Conservation (phyloP, 1,139 yeast species). For the Debaryomycetaceae sp. region DNA sequence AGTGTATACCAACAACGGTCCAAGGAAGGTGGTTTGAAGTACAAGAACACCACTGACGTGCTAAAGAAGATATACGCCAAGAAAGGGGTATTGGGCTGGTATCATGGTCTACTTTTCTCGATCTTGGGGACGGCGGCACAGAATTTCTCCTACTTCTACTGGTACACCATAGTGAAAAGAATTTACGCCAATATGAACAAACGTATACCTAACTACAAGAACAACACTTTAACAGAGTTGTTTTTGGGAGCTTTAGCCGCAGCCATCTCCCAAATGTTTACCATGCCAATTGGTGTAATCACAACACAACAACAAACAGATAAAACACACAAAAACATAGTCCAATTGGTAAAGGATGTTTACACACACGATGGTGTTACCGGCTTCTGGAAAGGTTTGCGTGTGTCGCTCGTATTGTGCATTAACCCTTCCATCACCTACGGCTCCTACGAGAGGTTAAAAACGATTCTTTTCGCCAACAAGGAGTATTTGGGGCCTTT, state of each 20-base stretch:
- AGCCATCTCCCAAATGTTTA: slow-evolving; percentile 76
- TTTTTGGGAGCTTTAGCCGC: slow-evolving; percentile 84
- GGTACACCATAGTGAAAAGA: slow-evolving; percentile 75
- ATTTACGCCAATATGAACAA: slow-evolving; percentile 47
- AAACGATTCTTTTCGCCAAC: slow-evolving; percentile 46
- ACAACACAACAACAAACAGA: slow-evolving; percentile 83
- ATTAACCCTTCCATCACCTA: slow-evolving; percentile 86
- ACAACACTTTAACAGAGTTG: slow-evolving; percentile 67
- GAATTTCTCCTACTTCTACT: slow-evolving; percentile 80
- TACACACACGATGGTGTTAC: slow-evolving; percentile 63
- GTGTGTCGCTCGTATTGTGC: slow-evolving; percentile 76
- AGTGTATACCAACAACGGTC: slow-evolving; percentile 21
- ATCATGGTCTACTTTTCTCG: slow-evolving; percentile 70
- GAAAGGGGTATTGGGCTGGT: slow-evolving; percentile 70
- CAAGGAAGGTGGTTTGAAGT: slow-evolving; percentile 29
- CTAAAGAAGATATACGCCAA: slow-evolving; percentile 51
- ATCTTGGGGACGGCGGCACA: slow-evolving; percentile 74
- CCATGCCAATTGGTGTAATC: slow-evolving; percentile 78
- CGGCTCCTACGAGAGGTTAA: slow-evolving; percentile 75
- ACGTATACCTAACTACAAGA: slow-evolving; percentile 33
- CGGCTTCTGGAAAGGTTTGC: slow-evolving; percentile 83
- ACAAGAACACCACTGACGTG: slow-evolving; percentile 63
- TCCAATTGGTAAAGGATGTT: slow-evolving; percentile 52
- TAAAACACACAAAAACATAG: slow-evolving; percentile 33
- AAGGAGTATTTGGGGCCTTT: slow-evolving; percentile 54